Evolutionary conservation across 2,329 filamentous ascomycete genomes (phyloP).

Genomic region (Bretziella fagacearum): DNA sequence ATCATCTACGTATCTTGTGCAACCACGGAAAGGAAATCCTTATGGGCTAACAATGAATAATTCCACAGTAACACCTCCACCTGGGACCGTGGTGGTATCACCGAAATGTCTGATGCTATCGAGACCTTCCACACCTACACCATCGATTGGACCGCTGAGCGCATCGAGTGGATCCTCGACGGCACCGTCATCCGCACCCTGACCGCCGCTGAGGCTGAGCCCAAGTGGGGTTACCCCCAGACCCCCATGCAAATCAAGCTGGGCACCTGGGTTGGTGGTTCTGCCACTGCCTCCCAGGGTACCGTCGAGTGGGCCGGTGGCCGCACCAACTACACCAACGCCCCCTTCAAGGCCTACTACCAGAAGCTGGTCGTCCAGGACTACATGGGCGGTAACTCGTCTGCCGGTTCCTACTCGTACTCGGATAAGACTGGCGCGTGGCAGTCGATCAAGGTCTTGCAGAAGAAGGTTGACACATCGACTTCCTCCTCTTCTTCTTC

Average conservation of each 20-base stretch:
- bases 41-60: background rate
- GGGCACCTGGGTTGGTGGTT: constrained; percentile 48
- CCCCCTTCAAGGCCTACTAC: constrained; percentile 27
- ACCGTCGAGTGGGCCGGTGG: constrained; percentile 59
- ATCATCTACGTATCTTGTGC: background rate
- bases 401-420: constrained; percentile 27
- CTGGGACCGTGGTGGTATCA: constrained; percentile 45
- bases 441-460: constrained; percentile 23
- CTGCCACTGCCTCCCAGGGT: constrained; percentile 42
- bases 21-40: background rate
- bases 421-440: constrained; percentile 26
- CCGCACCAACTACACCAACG: constrained; percentile 27
- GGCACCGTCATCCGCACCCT: constrained; percentile 44
- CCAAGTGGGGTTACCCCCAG: constrained; percentile 47
- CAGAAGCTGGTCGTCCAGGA: constrained; percentile 29
- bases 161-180: constrained; percentile 49
- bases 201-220: constrained; percentile 38
- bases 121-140: constrained; percentile 45
- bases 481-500: constrained; percentile 4
- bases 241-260: constrained; percentile 57
- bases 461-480: constrained; percentile 6
- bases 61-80: constrained; percentile 34
- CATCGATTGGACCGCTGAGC: constrained; percentile 49
- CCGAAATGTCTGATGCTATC: constrained; percentile 34
- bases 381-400: constrained; percentile 26